Evolutionary conservation across 2,329 filamentous ascomycete species (phyloP).

Genomic region (Aschersonia sp.): DNA sequence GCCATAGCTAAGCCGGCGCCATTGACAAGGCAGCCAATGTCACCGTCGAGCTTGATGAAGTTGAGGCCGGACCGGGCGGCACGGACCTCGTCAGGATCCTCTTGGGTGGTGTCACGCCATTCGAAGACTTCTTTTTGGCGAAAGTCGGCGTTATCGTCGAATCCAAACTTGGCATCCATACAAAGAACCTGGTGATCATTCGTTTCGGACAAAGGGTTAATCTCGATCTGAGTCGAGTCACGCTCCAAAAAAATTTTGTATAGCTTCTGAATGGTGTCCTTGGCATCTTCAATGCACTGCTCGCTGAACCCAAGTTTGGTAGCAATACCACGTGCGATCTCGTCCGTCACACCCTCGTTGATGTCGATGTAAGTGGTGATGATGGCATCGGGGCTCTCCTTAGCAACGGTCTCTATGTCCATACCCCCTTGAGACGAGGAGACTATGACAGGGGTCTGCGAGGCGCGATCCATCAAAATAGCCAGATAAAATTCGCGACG

Average conservation of each 20-base stretch:
- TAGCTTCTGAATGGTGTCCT: slow-evolving; percentile 94
- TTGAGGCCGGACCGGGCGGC: slow-evolving; percentile 90
- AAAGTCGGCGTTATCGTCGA: slow-evolving; percentile 98
- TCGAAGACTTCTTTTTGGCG: slow-evolving; percentile 92
- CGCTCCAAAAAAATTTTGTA: slow-evolving; percentile 98
- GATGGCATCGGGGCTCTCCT: slow-evolving; percentile 94
- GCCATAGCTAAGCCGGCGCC: slow-evolving; percentile 98
- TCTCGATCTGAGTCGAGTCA: slow-evolving; percentile 98
- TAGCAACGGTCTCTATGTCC: slow-evolving; percentile 97
- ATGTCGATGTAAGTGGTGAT: slow-evolving; percentile 89
- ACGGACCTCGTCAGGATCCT: slow-evolving; percentile 95
- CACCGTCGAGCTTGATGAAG: slow-evolving; percentile 99
- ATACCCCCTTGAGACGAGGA: slow-evolving; percentile 97
- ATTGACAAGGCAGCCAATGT: slow-evolving; percentile 98
- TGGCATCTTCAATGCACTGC: slow-evolving; percentile 92
- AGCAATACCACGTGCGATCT: slow-evolving; percentile 81
- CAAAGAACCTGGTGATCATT: slow-evolving; percentile 95
- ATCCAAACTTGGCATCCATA: slow-evolving; percentile 98
- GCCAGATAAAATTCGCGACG: slow-evolving; percentile 98
- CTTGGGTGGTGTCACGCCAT: slow-evolving; percentile 88
- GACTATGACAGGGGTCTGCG: slow-evolving; percentile 87
- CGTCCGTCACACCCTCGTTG: slow-evolving; percentile 86
- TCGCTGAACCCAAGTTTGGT: slow-evolving; percentile 92
- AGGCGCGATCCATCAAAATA: slow-evolving; percentile 91
- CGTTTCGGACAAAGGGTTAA: slow-evolving; percentile 97